Evolutionary conservation across 73 alveolate genomes (phyloP).

Genomic region (Stentor coeruleus): DNA sequence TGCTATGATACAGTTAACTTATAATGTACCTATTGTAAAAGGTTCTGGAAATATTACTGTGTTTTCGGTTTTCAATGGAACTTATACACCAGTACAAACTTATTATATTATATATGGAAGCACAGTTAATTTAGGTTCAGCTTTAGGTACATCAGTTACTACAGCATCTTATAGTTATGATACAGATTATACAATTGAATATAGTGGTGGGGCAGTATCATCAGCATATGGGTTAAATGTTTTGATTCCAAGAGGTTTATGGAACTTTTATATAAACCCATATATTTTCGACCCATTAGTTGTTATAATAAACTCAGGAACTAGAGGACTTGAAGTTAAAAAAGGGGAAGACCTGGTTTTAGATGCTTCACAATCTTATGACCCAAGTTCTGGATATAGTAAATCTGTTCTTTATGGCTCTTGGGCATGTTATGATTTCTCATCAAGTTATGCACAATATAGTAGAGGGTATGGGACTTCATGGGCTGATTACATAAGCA

Average conservation of each 20-base stretch:
- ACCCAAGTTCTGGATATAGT: neutral
- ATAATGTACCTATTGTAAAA: neutral
- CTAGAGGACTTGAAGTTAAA: neutral
- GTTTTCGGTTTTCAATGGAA: neutral
- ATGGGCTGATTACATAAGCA: neutral
- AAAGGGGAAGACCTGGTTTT: neutral
- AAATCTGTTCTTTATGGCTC: neutral
- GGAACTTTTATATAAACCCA: neutral
- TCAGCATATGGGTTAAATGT: neutral
- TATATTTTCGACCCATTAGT: neutral
- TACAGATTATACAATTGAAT: neutral
- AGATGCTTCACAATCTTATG: slow-evolving; percentile 9
- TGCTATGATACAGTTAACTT: neutral
- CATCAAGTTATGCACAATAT: neutral
- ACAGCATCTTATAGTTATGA: neutral
- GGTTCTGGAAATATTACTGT: neutral
- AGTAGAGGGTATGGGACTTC: neutral
- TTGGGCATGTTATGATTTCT: slow-evolving; percentile 3
- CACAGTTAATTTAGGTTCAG: neutral
- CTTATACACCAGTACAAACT: neutral
- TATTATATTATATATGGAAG: neutral
- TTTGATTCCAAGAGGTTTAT: neutral
- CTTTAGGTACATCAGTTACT: neutral
- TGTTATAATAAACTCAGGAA: neutral
- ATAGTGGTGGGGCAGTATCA: neutral